phyloP scores from a whole-genome alignment of 2,329 filamentous ascomycete species.

The Ophiocordyceps camponoti-leonardi region DNA sequence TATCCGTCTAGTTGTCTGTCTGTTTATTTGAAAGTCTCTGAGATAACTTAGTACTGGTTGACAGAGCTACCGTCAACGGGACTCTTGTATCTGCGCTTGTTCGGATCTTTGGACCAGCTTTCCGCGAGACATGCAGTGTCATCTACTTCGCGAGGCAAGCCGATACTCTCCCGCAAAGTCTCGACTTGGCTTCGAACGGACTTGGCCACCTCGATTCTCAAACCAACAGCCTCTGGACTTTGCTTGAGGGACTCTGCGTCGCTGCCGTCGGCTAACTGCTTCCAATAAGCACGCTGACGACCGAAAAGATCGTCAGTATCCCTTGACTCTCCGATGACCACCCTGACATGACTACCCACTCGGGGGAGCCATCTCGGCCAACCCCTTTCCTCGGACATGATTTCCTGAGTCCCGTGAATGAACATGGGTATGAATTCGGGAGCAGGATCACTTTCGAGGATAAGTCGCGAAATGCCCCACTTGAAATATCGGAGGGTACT shows the following conservation, averaged over 20 bases:
- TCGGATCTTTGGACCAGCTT: slow-evolving; percentile 51
- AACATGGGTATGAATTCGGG: slow-evolving; percentile 90
- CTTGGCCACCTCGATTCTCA: slow-evolving; percentile 60
- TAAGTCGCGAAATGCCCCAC: slow-evolving; percentile 84
- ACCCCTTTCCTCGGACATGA: slow-evolving; percentile 71
- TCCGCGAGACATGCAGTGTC: slow-evolving; percentile 60
- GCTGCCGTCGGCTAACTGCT: slow-evolving; percentile 36
- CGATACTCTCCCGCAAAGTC: slow-evolving; percentile 54
- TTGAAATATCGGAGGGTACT: slow-evolving; percentile 90
- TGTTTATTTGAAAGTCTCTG: background rate
- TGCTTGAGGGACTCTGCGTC: slow-evolving; percentile 27
- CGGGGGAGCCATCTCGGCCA: slow-evolving; percentile 74
- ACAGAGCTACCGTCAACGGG: slow-evolving; percentile 36
- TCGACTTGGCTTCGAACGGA: slow-evolving; percentile 65
- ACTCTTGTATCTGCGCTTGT: slow-evolving; percentile 30
- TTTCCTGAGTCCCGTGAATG: slow-evolving; percentile 71
- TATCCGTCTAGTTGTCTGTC: background rate
- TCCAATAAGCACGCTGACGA: slow-evolving; percentile 60
- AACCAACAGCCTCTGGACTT: slow-evolving; percentile 46
- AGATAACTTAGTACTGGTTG: slow-evolving; percentile 13
- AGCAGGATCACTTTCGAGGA: slow-evolving; percentile 74
- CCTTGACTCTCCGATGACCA: slow-evolving; percentile 66
- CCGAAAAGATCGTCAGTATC: slow-evolving; percentile 62
- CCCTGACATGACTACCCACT: slow-evolving; percentile 47
- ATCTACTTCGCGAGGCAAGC: slow-evolving; percentile 62